Conservation (phyloP, 75 land plant species). For the Picea glauca region DNA sequence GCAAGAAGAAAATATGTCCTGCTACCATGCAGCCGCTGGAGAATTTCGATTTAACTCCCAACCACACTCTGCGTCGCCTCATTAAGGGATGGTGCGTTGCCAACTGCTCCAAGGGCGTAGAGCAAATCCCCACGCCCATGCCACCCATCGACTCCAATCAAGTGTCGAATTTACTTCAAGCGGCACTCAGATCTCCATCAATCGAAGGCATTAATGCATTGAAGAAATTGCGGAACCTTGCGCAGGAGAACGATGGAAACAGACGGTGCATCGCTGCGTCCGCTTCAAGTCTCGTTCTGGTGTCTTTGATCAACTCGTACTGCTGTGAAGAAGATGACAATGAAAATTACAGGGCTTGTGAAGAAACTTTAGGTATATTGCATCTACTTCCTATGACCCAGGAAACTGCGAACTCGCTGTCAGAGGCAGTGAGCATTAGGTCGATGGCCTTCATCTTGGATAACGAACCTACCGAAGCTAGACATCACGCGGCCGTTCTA, state of each 20-base stretch:
- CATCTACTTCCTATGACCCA: neutral
- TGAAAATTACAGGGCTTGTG: constrained; percentile 13
- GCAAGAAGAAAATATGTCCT: constrained; percentile 45
- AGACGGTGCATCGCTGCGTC: neutral
- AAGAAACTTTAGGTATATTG: constrained; percentile 25
- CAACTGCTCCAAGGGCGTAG: neutral
- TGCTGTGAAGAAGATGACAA: constrained; percentile 6
- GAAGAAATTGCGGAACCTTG: constrained; percentile 13
- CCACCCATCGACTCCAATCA: neutral
- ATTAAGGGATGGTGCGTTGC: constrained; percentile 20
- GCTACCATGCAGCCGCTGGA: constrained; percentile 40
- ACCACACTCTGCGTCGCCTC: constrained; percentile 40
- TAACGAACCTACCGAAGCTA: constrained; percentile 27
- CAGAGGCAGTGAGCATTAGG: constrained; percentile 1
- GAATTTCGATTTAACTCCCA: constrained; percentile 36
- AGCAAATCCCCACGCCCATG: neutral
- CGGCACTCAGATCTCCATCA: neutral
- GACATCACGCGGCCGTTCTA: constrained; percentile 23
- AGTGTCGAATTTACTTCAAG: neutral
- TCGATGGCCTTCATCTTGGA: constrained; percentile 16
- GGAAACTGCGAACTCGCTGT: neutral
- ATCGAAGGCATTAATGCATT: neutral
- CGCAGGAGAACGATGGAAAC: neutral
- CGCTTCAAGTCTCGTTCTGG: constrained; percentile 12
- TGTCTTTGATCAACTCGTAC: neutral